Evolutionary conservation across 2,329 filamentous ascomycete genomes (phyloP).

Genomic region (Talaromyces sp.): DNA sequence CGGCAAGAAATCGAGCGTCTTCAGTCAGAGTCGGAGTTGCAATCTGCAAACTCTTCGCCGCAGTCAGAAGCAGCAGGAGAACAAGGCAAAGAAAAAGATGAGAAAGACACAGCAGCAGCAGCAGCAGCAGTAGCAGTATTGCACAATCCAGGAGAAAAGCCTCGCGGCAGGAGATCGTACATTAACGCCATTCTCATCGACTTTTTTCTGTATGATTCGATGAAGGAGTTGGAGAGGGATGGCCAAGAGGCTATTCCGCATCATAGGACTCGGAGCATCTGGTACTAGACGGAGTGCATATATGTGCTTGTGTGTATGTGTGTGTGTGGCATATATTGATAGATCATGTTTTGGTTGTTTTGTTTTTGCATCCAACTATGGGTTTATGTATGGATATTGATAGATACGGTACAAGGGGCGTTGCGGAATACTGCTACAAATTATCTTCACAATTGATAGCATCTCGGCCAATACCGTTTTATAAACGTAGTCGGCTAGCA

Average conservation of each 20-base stretch:
- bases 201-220: slow-evolving; percentile 93
- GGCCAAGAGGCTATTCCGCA: slow-evolving; percentile 61
- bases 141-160: slow-evolving; percentile 7
- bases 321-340: background rate
- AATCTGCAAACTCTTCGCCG: slow-evolving; percentile 5
- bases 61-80: slow-evolving; percentile 2
- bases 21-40: slow-evolving; percentile 55
- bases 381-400: background rate
- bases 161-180: slow-evolving; percentile 26
- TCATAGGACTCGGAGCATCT: slow-evolving; percentile 88
- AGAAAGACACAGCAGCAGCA: slow-evolving; percentile 4
- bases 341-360: background rate
- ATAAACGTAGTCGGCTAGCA: background rate
- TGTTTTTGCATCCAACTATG: background rate
- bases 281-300: slow-evolving; percentile 59
- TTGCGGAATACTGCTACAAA: background rate
- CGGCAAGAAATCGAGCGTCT: slow-evolving; percentile 69
- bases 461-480: background rate
- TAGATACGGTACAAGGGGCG: background rate
- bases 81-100: background rate
- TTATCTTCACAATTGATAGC: background rate
- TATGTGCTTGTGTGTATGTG: background rate
- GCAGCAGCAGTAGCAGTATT: background rate
- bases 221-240: slow-evolving; percentile 74
- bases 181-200: slow-evolving; percentile 91